Base-by-base conservation (phyloP, 192 early-diverging fungal genomes). In the Podila clonocystis region DNA sequence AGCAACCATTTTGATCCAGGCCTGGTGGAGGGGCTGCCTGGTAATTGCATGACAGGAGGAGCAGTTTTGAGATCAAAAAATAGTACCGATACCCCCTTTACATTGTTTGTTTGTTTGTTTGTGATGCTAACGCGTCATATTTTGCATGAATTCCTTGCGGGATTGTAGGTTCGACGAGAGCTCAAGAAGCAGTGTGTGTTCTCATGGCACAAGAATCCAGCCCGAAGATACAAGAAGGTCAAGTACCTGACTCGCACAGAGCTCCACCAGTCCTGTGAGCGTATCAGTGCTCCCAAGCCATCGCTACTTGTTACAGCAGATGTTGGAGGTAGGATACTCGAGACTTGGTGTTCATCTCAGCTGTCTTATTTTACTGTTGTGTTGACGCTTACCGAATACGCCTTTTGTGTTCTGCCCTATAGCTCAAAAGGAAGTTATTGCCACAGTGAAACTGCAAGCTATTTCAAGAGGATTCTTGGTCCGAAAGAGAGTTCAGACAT, bases 1-100 rank as follows among this genome's bases (percentile, higher is more conserved):
- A 33, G 77, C 77, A 22, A 80, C 77, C 28, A 73, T 80, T 24
- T 52, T 80, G 77, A 80, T 80, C 57, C 77, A 80, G 29, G 77
- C 77, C 12, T 80, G 77, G 77, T 80, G 77, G 77, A 67, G 77
- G 59, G 77, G 77, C 8, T 80, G 77, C 49, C 49, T 80, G 70
- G 76, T 79, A 79, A 36, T 61, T 52, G 13, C 22, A 33, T 9
- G 5, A 45, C 0, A 4, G 41, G 41, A 45, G 41, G 41, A 13
- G 6, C n/a, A 9, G 49, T 34, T 31, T 57, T n/a, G 45, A 5
- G 28, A 20, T 57, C 13, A 48, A 49, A 30, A n/a, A 55, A 55
- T 55, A n/a, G 52, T 24, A 0, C 5, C 5, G 20, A 8, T 55
- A 11, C 52, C 52, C 52, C 24, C 52, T 55, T 55, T 26, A n/a